These are phyloP conservation scores for Penicillium sp. DNA, from an alignment of 2,329 filamentous ascomycete species.

Conservation along the genomic window DNA sequence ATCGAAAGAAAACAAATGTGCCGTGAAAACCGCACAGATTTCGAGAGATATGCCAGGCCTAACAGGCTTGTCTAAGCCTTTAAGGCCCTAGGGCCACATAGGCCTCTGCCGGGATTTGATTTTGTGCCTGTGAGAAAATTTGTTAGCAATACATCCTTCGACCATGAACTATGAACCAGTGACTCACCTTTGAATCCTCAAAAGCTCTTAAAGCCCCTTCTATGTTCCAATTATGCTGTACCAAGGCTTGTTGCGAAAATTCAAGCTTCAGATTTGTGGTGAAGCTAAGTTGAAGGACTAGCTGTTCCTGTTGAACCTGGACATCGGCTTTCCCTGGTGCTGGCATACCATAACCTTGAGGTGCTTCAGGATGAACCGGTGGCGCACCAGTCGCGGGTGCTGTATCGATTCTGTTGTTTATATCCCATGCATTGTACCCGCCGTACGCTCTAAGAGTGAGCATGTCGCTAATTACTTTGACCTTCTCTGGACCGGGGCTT, in stretches of 20 bases:
- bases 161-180: background rate
- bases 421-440: conserved; percentile 50
- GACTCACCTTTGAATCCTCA: conserved; percentile 64
- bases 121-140: conserved; percentile 25
- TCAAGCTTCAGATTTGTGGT: conserved; percentile 75
- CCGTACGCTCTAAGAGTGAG: conserved; percentile 68
- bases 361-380: conserved; percentile 25
- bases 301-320: conserved; percentile 63
- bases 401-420: conserved; percentile 31
- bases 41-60: background rate
- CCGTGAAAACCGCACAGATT: background rate
- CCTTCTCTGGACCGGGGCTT: conserved; percentile 59
- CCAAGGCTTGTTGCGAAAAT: conserved; percentile 77
- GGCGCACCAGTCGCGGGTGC: conserved; percentile 26
- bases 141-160: conserved; percentile 19
- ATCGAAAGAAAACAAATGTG: background rate
- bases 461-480: conserved; percentile 77
- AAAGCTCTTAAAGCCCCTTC: conserved; percentile 72
- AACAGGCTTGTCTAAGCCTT: background rate
- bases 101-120: conserved; percentile 48
- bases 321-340: conserved; percentile 43
- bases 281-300: conserved; percentile 66
- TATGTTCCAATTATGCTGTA: conserved; percentile 75
- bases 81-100: conserved; percentile 31
- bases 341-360: conserved; percentile 38